These are phyloP conservation scores for Umbilicaria muhlenbergii DNA, from an alignment of 495 filamentous ascomycete genomes.

Conservation along the genomic window DNA sequence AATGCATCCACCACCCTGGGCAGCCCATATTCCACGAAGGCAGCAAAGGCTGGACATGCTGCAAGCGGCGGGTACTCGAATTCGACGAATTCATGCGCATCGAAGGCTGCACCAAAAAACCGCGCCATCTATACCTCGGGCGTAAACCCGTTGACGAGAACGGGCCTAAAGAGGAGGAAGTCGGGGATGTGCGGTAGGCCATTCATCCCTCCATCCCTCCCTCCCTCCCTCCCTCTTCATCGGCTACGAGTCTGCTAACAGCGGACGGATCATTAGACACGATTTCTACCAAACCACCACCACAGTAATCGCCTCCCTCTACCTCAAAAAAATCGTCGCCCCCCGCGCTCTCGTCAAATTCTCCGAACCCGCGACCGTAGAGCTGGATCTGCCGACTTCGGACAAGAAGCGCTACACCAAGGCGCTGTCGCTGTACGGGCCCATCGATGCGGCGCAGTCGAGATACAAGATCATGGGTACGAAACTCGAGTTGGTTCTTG, in stretches of 20 bases:
- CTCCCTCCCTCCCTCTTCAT: slow-evolving; percentile 2
- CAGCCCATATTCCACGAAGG: slow-evolving; percentile 84
- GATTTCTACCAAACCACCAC: slow-evolving; percentile 92
- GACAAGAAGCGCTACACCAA: slow-evolving; percentile 73
- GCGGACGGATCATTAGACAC: slow-evolving; percentile 30
- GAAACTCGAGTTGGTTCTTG: slow-evolving; percentile 76
- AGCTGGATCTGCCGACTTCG: slow-evolving; percentile 66
- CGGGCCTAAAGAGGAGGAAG: slow-evolving; percentile 28
- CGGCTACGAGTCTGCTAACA: not conserved
- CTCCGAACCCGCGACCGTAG: slow-evolving; percentile 32
- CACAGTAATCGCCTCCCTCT: slow-evolving; percentile 78
- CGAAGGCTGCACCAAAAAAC: slow-evolving; percentile 70
- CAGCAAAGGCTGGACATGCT: slow-evolving; percentile 93
- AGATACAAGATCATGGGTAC: slow-evolving; percentile 82
- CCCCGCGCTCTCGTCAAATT: slow-evolving; percentile 56
- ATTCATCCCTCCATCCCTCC: not conserved
- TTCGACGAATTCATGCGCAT: slow-evolving; percentile 98
- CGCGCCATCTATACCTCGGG: slow-evolving; percentile 73
- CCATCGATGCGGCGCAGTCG: slow-evolving; percentile 57
- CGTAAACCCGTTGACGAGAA: slow-evolving; percentile 40
- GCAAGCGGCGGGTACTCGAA: slow-evolving; percentile 85
- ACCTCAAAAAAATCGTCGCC: slow-evolving; percentile 94
- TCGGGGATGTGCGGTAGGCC: slow-evolving; percentile 55
- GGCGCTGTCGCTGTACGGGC: slow-evolving; percentile 57
- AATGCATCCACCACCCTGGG: slow-evolving; percentile 30